These are phyloP conservation scores for Colletotrichum nymphaeae DNA, from an alignment of 2,329 filamentous ascomycete genomes.

Conservation along the genomic window DNA sequence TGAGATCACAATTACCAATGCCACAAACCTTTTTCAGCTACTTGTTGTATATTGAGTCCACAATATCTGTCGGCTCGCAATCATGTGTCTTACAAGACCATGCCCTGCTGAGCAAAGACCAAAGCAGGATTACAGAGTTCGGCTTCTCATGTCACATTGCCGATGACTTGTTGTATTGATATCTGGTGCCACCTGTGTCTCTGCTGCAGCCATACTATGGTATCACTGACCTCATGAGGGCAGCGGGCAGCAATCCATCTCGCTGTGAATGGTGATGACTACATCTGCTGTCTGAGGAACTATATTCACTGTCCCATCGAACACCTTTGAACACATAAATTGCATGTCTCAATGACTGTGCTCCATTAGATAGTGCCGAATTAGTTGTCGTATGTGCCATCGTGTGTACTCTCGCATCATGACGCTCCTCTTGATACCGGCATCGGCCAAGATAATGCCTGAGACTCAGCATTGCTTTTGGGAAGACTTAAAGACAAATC, in stretches of 20 bases:
- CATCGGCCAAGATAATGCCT: not conserved
- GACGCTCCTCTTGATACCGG: not conserved
- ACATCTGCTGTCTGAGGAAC: not conserved
- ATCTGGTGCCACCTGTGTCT: not conserved
- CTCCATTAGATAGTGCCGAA: not conserved
- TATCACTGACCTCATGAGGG: no score
- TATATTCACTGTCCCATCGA: not conserved
- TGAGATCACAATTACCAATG: not conserved
- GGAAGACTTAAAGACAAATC: not conserved
- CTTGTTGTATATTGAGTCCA: no score
- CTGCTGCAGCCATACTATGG: no score
- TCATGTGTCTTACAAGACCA: no score
- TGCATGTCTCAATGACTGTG: not conserved
- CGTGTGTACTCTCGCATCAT: not conserved
- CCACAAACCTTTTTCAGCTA: not conserved
- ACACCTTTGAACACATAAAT: not conserved
- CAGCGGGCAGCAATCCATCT: no score
- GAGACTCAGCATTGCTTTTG: slow-evolving; percentile 28
- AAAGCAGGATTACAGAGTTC: not conserved
- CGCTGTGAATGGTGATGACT: not conserved
- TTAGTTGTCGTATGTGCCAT: not conserved
- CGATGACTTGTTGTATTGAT: not conserved
- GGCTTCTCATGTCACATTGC: no score
- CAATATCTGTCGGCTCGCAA: no score
- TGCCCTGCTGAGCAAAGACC: no score